Conservation (phyloP, 1,284 basidiomycete genomes). For the Sanghuangporus baumii region DNA sequence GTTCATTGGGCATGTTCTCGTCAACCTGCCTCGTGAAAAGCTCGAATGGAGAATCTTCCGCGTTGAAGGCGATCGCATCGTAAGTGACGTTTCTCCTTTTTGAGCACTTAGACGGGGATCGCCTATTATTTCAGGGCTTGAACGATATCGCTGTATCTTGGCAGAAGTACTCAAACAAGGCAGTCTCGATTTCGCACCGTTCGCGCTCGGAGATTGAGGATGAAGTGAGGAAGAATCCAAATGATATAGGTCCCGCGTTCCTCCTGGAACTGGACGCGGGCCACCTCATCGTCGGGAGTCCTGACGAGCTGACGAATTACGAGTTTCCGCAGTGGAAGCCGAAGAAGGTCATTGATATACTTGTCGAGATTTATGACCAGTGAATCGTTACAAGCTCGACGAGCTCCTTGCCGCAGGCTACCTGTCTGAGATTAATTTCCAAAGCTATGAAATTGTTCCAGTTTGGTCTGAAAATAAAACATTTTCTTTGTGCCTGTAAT, state of each 20-base stretch:
- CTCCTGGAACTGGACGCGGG: no score
- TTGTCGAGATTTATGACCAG: background rate
- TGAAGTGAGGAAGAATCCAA: constrained; percentile 4
- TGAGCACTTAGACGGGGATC: background rate
- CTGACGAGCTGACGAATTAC: constrained; percentile 9
- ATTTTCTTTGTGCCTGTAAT: no score
- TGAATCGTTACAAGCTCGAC: background rate
- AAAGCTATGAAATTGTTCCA: no score
- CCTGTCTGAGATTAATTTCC: no score
- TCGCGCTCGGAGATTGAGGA: constrained; percentile 4
- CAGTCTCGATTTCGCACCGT: background rate
- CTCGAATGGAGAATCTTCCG: constrained; percentile 29
- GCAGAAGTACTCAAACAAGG: background rate
- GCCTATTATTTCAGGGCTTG: background rate
- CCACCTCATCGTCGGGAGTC: background rate
- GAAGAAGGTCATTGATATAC: constrained; percentile 5
- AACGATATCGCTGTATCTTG: background rate
- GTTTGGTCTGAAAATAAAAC: no score
- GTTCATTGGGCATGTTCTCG: constrained; percentile 32
- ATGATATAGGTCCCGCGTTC: constrained; percentile 3
- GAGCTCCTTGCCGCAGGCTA: no score
- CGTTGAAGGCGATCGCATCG: constrained; percentile 33
- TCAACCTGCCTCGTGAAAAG: constrained; percentile 25
- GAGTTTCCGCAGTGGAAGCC: constrained; percentile 14
- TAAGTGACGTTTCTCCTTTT: background rate